Evolutionary conservation across 148 eudicot genomes (phyloP).

Genomic region (Diospyros kaki): DNA sequence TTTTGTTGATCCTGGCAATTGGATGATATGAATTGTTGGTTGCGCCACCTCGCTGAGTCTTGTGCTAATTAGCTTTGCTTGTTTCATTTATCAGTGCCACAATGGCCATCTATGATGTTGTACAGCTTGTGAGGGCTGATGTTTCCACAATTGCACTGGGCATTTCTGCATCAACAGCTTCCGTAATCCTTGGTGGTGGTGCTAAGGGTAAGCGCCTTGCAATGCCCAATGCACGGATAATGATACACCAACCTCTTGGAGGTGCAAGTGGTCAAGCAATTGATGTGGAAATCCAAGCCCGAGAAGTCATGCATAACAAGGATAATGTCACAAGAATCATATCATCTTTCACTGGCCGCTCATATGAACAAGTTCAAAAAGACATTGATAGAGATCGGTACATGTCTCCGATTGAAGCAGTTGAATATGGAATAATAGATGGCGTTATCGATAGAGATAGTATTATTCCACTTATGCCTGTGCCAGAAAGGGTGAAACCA

Average conservation of each 20-base stretch:
- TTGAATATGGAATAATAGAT: conserved; percentile 87
- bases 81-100: conserved; percentile 51
- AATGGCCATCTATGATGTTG: conserved; percentile 81
- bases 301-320: conserved; percentile 70
- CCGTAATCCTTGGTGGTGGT: conserved; percentile 77
- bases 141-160: conserved; percentile 85
- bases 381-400: conserved; percentile 85
- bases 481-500: conserved; percentile 62
- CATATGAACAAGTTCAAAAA: conserved; percentile 67
- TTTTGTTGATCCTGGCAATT: background rate
- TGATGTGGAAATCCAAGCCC: conserved; percentile 77
- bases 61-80: conserved; percentile 7
- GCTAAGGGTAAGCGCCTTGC: conserved; percentile 86
- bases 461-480: conserved; percentile 76
- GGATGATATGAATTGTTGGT: background rate
- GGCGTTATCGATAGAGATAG: conserved; percentile 75
- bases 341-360: conserved; percentile 58
- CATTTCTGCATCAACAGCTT: conserved; percentile 79
- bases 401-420: conserved; percentile 93
- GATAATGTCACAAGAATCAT: conserved; percentile 49
- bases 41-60: background rate
- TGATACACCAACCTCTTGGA: conserved; percentile 89
- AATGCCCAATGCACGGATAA: conserved; percentile 84
- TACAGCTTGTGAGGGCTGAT: conserved; percentile 75
- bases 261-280: conserved; percentile 75